Evolutionary conservation across 2,329 filamentous ascomycete species (phyloP), one percentile per base, ranked within the genome.

Genomic region (Arthrobotrys entomopaga): DNA sequence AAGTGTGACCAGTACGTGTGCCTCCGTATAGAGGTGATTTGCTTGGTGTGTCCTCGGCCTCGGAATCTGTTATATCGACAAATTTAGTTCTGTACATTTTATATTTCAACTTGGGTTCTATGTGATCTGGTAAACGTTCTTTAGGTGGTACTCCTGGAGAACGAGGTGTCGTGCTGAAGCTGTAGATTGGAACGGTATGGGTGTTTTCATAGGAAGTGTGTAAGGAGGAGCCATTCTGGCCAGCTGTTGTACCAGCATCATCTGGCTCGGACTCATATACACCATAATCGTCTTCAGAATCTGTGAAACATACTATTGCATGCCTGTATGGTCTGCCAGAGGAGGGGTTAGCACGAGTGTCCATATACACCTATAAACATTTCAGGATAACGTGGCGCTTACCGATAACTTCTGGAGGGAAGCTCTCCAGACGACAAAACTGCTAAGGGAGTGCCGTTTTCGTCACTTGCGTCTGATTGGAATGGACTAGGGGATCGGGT

Each of bases 381-480:
- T 34, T 10, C 10, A 34, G 6, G 10, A 34, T 8, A 10, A 7
- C 6, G 29, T 34, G n/a, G 16, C 7, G 6, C 42, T n/a, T 13
- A 50, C 46, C 46, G n/a, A 20, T 50, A 19, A 20, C 11, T 22
- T 22, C 22, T 22, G 7, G 46, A 5, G n/a, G 53, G 53, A 4
- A 57, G 38, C 11, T 40, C 29, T 24, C 53, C 53, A 43, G 53
- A 57, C 1, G 15, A 3, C 16, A 57, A 43, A 11, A 57, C 34
- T 6, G 53, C 53, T 24, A 57, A n/a, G 2, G 53, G 53, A 57
- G 38, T 57, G 4, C 16, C 38, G 5, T n/a, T 38, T 4, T 43
- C 53, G 8, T 57, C 53, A 16, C 53, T 57, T 2, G 53, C n/a
- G 11, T 57, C 53, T 3, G 53, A 57, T n/a, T 19, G 29, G 22